These are phyloP conservation scores for Lolium multiflorum DNA, from an alignment of 176 grass and related monocot genomes.

Conservation along the genomic window DNA sequence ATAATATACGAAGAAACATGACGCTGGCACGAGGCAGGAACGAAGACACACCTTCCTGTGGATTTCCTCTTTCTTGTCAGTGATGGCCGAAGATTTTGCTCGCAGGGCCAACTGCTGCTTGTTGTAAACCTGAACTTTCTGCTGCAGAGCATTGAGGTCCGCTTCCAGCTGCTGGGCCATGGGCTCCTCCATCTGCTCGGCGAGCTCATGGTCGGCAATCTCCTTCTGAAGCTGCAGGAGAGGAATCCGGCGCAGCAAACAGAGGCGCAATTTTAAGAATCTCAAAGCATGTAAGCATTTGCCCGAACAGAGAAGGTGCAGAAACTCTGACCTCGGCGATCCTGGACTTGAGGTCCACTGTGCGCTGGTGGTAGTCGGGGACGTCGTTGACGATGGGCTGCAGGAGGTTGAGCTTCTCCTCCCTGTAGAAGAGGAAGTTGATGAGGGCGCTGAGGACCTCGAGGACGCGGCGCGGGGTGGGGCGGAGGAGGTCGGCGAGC, in stretches of 20 bases:
- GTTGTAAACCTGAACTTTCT: conserved; percentile 73
- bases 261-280: conserved; percentile 13
- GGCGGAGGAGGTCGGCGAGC: conserved; percentile 62
- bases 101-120: conserved; percentile 65
- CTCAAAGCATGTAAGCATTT: conserved; percentile 5
- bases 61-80: conserved; percentile 50
- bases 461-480: conserved; percentile 45
- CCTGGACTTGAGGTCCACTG: conserved; percentile 42
- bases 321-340: conserved; percentile 55
- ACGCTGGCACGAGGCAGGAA: background rate
- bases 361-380: conserved; percentile 26
- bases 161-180: conserved; percentile 52
- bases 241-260: background rate
- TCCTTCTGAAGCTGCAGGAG: conserved; percentile 56
- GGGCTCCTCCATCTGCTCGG: conserved; percentile 63
- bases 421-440: conserved; percentile 83
- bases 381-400: conserved; percentile 46
- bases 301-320: background rate
- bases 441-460: conserved; percentile 70
- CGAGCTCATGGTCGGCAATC: conserved; percentile 59
- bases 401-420: conserved; percentile 56
- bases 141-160: conserved; percentile 54
- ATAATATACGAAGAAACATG: background rate
- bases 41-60: conserved; percentile 56
- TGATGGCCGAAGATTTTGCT: conserved; percentile 31